A percentile compares a stretch with the other conserved stretches of the same genome.
Evolutionary conservation across 441 rosid genomes (phyloP).

Genomic region (Corymbia calophylla): DNA sequence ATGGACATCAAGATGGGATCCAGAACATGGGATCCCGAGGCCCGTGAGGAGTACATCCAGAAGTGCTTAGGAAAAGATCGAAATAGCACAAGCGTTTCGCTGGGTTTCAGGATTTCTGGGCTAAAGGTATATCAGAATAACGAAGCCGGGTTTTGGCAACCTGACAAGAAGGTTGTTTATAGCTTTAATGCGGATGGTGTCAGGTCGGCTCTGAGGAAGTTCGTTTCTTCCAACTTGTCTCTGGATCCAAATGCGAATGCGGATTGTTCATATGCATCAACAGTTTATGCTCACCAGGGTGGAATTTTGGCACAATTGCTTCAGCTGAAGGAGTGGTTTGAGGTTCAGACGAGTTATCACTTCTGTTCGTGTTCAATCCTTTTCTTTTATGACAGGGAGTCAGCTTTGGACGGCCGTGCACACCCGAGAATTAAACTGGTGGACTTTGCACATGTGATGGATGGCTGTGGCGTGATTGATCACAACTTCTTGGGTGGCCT

Average conservation of each 20-base stretch:
- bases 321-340: conserved; percentile 90
- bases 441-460: conserved; percentile 93
- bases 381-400: conserved; percentile 56
- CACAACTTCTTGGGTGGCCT: conserved; percentile 97
- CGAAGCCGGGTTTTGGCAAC: conserved; percentile 59
- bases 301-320: conserved; percentile 73
- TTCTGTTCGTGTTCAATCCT: conserved; percentile 86
- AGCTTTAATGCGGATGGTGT: conserved; percentile 41
- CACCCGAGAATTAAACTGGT: conserved; percentile 60
- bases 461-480: conserved; percentile 81
- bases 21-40: conserved; percentile 91
- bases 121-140: conserved; percentile 40
- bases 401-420: conserved; percentile 23
- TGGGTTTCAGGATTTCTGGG: conserved; percentile 88
- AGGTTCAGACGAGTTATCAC: conserved; percentile 82
- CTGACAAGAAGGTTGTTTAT: conserved; percentile 44
- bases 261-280: conserved; percentile 50
- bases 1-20: conserved; percentile 93
- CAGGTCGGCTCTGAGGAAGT: conserved; percentile 51
- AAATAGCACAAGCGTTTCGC: conserved; percentile 32
- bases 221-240: conserved; percentile 67
- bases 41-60: conserved; percentile 60
- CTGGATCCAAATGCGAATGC: conserved; percentile 23
- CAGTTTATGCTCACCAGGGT: conserved; percentile 52
- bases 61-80: conserved; percentile 64